A percentile compares a stretch with the other conserved stretches of the same genome.
Conservation (phyloP, 2,329 filamentous ascomycete genomes). For the Tolypocladium ovalisporum region DNA sequence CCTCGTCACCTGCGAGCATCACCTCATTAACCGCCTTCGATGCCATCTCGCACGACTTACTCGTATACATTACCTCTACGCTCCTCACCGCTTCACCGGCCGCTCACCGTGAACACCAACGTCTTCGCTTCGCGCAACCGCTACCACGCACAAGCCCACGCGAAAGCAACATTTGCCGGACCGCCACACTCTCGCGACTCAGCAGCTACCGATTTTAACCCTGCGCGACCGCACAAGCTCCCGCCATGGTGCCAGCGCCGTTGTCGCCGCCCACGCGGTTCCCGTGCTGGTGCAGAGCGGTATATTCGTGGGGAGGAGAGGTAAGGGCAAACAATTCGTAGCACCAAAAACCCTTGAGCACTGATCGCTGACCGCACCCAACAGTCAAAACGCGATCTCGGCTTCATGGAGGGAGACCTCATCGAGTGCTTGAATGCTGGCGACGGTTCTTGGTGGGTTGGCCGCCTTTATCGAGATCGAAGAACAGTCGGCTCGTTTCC, state of each 20-base stretch:
- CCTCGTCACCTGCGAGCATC: neutral
- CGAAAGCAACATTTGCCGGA: neutral
- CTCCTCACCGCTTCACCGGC: neutral
- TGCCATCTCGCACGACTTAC: neutral
- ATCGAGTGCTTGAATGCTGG: slow-evolving; percentile 98
- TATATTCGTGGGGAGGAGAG: slow-evolving; percentile 92
- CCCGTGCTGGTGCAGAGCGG: slow-evolving; percentile 82
- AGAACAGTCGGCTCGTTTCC: slow-evolving; percentile 88
- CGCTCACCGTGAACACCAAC: neutral
- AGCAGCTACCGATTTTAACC: neutral
- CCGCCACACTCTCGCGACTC: neutral
- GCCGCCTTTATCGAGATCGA: slow-evolving; percentile 77
- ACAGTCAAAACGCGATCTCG: slow-evolving; percentile 81
- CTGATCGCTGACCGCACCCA: slow-evolving; percentile 10
- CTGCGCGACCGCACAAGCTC: slow-evolving; percentile 1
- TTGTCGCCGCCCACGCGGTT: slow-evolving; percentile 63
- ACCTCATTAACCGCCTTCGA: neutral
- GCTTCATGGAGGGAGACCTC: slow-evolving; percentile 93
- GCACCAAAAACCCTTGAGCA: neutral
- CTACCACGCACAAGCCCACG: neutral
- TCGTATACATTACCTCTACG: neutral
- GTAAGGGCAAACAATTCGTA: slow-evolving; percentile 21
- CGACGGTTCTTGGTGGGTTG: slow-evolving; percentile 98
- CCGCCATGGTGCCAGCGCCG: slow-evolving; percentile 42
- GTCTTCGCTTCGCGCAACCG: neutral